Evolutionary conservation across 306 rosid genomes (phyloP).

Genomic region (Malus sylvestris): DNA sequence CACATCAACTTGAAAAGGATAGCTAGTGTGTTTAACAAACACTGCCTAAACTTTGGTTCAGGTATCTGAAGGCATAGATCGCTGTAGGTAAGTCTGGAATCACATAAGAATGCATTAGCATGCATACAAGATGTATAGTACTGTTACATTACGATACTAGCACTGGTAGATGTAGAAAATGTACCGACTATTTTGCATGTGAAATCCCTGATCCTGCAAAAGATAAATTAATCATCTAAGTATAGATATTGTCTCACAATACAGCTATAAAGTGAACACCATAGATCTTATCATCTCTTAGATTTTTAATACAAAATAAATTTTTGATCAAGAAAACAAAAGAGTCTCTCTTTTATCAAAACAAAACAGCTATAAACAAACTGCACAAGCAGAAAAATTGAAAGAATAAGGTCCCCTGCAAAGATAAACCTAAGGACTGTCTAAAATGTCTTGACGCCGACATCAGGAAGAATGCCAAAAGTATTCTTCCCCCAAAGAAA

Average conservation of each 20-base stretch:
- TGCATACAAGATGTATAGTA: slow-evolving; percentile 16
- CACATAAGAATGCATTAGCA: slow-evolving; percentile 22
- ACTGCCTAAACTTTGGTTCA: slow-evolving; percentile 81
- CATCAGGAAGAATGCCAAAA: neutral
- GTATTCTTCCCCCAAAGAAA: neutral
- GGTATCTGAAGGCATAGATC: slow-evolving; percentile 91
- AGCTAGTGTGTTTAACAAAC: slow-evolving; percentile 75
- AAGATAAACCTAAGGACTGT: neutral
- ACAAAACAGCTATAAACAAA: neutral
- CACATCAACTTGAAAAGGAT: slow-evolving; percentile 73
- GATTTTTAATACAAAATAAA: neutral
- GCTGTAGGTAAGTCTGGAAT: slow-evolving; percentile 91
- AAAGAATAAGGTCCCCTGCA: neutral
- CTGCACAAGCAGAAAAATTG: neutral
- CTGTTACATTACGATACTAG: neutral
- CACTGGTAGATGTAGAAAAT: slow-evolving; percentile 16
- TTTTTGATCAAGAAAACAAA: neutral
- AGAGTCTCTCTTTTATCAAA: neutral
- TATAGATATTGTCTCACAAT: neutral
- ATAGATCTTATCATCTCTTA: neutral
- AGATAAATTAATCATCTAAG: slow-evolving; percentile 24
- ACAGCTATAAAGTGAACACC: neutral
- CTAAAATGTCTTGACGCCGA: neutral
- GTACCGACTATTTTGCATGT: slow-evolving; percentile 71
- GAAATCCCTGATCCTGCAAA: slow-evolving; percentile 67